phyloP scores from a whole-genome alignment of 1,284 basidiomycete species.

The Trichosporon coremiiforme region DNA sequence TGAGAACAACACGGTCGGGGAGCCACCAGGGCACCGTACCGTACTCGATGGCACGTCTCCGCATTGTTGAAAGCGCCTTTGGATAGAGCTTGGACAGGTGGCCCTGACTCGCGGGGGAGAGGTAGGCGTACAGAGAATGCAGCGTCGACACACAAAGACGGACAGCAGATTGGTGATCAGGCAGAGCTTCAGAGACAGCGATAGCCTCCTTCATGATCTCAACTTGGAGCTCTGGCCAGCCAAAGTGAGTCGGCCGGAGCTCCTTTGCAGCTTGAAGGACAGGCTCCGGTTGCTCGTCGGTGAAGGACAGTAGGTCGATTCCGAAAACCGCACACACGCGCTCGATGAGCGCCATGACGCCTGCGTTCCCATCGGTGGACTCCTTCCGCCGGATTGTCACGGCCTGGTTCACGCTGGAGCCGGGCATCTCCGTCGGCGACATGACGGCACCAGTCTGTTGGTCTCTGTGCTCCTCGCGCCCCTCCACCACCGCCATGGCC shows the following conservation, averaged over 20 bases:
- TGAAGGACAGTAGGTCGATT: conserved; percentile 22
- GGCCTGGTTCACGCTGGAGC: background rate
- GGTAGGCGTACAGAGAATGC: conserved; percentile 66
- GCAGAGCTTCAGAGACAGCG: conserved; percentile 84
- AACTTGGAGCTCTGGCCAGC: conserved; percentile 92
- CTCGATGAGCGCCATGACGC: conserved; percentile 70
- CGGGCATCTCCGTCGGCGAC: background rate
- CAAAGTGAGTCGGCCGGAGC: conserved; percentile 59
- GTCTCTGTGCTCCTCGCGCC: conserved; percentile 40
- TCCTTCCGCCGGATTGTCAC: conserved; percentile 71
- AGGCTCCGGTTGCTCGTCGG: conserved; percentile 2
- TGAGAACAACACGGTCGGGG: conserved; percentile 71
- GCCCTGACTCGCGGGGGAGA: conserved; percentile 72
- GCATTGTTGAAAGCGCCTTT: conserved; percentile 69
- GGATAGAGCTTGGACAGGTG: conserved; percentile 72
- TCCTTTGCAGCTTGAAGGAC: background rate
- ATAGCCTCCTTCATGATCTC: conserved; percentile 88
- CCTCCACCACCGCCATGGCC: conserved; percentile 70
- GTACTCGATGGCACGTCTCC: conserved; percentile 68
- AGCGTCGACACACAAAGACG: conserved; percentile 65
- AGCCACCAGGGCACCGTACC: conserved; percentile 77
- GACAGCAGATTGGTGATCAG: conserved; percentile 54
- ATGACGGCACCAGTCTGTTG: background rate
- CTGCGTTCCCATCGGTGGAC: conserved; percentile 73
- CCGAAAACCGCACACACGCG: conserved; percentile 67